Conservation (phyloP, 2,329 filamentous ascomycete genomes). For the Sarocladium oryzae region DNA sequence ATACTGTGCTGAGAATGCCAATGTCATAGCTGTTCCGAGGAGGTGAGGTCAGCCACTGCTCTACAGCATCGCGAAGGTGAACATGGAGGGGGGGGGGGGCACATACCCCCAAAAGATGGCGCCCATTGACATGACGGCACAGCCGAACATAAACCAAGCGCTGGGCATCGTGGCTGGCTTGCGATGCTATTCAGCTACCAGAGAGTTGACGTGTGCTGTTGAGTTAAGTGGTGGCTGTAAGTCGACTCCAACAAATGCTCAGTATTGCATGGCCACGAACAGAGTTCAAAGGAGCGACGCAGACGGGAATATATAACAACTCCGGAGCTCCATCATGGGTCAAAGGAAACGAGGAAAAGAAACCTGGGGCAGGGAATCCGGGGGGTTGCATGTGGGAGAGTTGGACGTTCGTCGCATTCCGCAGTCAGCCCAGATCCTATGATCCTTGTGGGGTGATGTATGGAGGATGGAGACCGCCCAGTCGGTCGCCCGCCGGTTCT, state of each 20-base stretch:
- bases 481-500: too few species aligned
- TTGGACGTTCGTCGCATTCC: conserved; percentile 1
- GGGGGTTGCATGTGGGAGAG: conserved; percentile 1
- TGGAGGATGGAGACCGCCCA: neutral
- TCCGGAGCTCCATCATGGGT: neutral
- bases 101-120: conserved; percentile 16
- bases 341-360: neutral
- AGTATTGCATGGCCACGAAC: neutral
- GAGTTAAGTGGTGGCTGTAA: neutral
- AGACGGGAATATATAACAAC: conserved; percentile 1
- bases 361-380: neutral
- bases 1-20: conserved; percentile 20
- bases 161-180: conserved; percentile 10
- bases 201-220: neutral
- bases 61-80: neutral
- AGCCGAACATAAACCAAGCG: conserved; percentile 13
- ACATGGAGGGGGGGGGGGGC: neutral
- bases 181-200: conserved; percentile 1
- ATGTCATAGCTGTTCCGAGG: conserved; percentile 14
- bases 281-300: neutral
- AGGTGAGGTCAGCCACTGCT: neutral
- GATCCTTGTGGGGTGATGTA: neutral
- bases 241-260: neutral
- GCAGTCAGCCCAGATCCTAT: neutral
- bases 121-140: conserved; percentile 15